A percentile compares a stretch with the other conserved stretches of the same genome.
Conservation (phyloP, 1,139 yeast species). For the Taphrina deformans region DNA sequence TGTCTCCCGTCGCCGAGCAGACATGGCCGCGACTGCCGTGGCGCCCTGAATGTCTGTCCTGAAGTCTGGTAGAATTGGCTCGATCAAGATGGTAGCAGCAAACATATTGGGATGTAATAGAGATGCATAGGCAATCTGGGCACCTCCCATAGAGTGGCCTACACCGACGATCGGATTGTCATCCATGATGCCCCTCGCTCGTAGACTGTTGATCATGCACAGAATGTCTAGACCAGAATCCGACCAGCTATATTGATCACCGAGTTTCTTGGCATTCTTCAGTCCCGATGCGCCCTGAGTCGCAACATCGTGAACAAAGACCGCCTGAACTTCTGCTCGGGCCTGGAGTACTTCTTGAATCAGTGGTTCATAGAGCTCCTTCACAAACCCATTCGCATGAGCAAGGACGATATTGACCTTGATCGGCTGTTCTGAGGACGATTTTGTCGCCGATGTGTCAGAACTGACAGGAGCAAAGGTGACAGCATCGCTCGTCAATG, state of each 20-base stretch:
- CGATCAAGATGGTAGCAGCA: conserved; percentile 35
- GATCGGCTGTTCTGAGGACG: background rate
- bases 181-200: background rate
- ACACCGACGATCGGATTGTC: conserved; percentile 37
- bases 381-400: conserved; percentile 39
- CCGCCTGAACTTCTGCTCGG: conserved; percentile 22
- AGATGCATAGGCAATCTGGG: conserved; percentile 35
- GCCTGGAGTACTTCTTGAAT: conserved; percentile 15
- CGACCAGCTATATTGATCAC: conserved; percentile 34
- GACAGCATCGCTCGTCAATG: background rate
- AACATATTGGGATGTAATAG: conserved; percentile 35
- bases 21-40: conserved; percentile 19
- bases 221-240: conserved; percentile 36
- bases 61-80: conserved; percentile 36
- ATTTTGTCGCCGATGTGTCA: background rate
- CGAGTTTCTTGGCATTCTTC: conserved; percentile 36
- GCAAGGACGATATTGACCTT: conserved; percentile 35
- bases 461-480: background rate
- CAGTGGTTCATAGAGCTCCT: conserved; percentile 39
- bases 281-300: conserved; percentile 38
- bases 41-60: background rate
- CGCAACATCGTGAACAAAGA: conserved; percentile 37
- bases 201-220: conserved; percentile 32
- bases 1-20: conserved; percentile 36
- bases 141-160: conserved; percentile 40